Evolutionary conservation across 352 stramenopile species (phyloP).

Genomic region (Phytophthora idaei): DNA sequence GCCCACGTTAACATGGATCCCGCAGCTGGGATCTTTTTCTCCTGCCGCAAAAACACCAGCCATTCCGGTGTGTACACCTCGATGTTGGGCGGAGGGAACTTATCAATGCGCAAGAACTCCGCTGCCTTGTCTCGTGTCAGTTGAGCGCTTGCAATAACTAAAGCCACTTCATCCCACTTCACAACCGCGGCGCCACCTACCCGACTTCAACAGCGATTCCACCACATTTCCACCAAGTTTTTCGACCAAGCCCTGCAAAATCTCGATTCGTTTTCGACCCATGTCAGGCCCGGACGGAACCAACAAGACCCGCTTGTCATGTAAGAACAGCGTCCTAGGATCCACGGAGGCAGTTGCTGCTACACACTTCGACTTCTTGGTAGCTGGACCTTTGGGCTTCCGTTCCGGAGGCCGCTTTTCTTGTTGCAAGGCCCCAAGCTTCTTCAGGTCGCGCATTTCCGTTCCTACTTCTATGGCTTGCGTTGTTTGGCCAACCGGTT

Average conservation of each 20-base stretch:
- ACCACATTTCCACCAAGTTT: slow-evolving; percentile 59
- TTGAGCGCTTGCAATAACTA: slow-evolving; percentile 53
- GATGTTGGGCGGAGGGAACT: slow-evolving; percentile 43
- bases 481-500: slow-evolving; percentile 6
- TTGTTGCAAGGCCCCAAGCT: slow-evolving; percentile 30
- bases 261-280: slow-evolving; percentile 64
- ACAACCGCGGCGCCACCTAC: slow-evolving; percentile 11
- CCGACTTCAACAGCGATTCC: slow-evolving; percentile 11
- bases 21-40: slow-evolving; percentile 44
- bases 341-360: slow-evolving; percentile 4
- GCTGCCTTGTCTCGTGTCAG: slow-evolving; percentile 44
- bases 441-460: slow-evolving; percentile 36
- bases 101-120: slow-evolving; percentile 33
- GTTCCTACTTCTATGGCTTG: background rate
- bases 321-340: slow-evolving; percentile 28
- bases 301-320: slow-evolving; percentile 50
- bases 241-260: slow-evolving; percentile 63
- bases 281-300: slow-evolving; percentile 67
- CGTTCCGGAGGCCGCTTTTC: slow-evolving; percentile 23
- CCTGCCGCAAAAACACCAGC: slow-evolving; percentile 56
- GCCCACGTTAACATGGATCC: slow-evolving; percentile 46
- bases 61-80: slow-evolving; percentile 65
- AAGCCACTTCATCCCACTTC: slow-evolving; percentile 50
- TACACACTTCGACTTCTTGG: slow-evolving; percentile 33
- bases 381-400: slow-evolving; percentile 29